Percentiles rank a stretch among this genome's conserved stretches.
Conservation (phyloP, 2,329 filamentous ascomycete species). For the Fusarium scirpi region DNA sequence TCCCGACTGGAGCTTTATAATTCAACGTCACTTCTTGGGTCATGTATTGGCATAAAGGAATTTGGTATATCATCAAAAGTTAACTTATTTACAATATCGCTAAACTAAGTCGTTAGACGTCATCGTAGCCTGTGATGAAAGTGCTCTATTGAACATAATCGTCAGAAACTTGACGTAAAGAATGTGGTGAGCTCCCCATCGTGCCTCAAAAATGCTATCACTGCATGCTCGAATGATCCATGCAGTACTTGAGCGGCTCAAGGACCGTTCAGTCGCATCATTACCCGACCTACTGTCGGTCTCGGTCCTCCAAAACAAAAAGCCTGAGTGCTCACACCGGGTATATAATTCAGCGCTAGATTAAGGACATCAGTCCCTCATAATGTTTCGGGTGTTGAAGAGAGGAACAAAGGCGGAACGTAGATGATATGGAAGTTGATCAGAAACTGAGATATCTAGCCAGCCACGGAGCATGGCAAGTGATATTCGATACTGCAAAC, state of each 20-base stretch:
- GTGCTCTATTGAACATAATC: constrained; percentile 38
- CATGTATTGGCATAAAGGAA: not conserved
- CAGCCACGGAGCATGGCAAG: constrained; percentile 7
- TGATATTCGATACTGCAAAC: constrained; percentile 14
- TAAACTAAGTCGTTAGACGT: constrained; percentile 38
- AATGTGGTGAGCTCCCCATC: constrained; percentile 27
- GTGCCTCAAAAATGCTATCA: constrained; percentile 5
- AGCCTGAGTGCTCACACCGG: constrained; percentile 40
- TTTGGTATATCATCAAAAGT: constrained; percentile 18
- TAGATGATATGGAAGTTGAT: constrained; percentile 2
- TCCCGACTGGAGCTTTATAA: constrained; percentile 19
- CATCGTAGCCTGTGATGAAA: constrained; percentile 26
- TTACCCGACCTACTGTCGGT: constrained; percentile 33
- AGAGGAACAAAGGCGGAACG: constrained; percentile 7
- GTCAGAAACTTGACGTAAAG: constrained; percentile 34
- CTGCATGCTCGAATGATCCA: constrained; percentile 1
- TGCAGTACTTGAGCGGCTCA: constrained; percentile 3
- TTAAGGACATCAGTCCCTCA: constrained; percentile 29
- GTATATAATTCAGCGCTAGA: constrained; percentile 47
- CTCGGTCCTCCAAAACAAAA: constrained; percentile 34
- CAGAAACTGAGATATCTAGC: constrained; percentile 8
- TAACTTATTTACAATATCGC: constrained; percentile 31
- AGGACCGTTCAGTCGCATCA: constrained; percentile 14
- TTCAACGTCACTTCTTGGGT: constrained; percentile 8
- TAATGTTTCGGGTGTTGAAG: constrained; percentile 26